Conservation (phyloP, 495 filamentous ascomycete genomes). For the Aspergillus homomorphus region DNA sequence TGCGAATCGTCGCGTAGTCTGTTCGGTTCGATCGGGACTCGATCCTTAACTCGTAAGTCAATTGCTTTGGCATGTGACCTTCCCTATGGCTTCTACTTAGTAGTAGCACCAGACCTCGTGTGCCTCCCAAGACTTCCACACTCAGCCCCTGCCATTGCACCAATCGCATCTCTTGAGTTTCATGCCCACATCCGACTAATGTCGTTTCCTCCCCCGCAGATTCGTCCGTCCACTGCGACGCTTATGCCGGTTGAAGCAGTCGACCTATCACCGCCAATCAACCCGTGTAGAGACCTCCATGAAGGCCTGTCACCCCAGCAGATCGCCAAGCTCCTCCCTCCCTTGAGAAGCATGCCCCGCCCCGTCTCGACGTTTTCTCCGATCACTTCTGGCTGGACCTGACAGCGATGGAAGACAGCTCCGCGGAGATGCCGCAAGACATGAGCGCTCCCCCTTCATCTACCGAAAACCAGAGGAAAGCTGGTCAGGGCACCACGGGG, state of each 20-base stretch:
- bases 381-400: conserved; percentile 31
- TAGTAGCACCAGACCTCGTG: background rate
- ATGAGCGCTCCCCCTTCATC: conserved; percentile 13
- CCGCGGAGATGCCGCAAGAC: conserved; percentile 24
- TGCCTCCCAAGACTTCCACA: background rate
- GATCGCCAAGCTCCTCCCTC: conserved; percentile 6
- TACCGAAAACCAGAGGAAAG: conserved; percentile 16
- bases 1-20: conserved; percentile 1
- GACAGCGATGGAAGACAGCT: conserved; percentile 26
- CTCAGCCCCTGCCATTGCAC: background rate
- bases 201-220: background rate
- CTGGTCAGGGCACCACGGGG: conserved; percentile 27
- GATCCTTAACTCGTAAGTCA: background rate
- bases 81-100: background rate
- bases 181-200: conserved; percentile 1
- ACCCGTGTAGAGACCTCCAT: conserved; percentile 4
- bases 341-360: conserved; percentile 24
- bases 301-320: background rate
- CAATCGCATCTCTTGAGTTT: background rate
- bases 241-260: background rate
- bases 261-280: conserved; percentile 1
- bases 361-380: conserved; percentile 16
- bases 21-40: background rate
- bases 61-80: conserved; percentile 3
- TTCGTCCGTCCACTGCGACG: background rate